Evolutionary conservation across 2,329 filamentous ascomycete genomes (phyloP).

Genomic region (Exophiala dermatitidis): DNA sequence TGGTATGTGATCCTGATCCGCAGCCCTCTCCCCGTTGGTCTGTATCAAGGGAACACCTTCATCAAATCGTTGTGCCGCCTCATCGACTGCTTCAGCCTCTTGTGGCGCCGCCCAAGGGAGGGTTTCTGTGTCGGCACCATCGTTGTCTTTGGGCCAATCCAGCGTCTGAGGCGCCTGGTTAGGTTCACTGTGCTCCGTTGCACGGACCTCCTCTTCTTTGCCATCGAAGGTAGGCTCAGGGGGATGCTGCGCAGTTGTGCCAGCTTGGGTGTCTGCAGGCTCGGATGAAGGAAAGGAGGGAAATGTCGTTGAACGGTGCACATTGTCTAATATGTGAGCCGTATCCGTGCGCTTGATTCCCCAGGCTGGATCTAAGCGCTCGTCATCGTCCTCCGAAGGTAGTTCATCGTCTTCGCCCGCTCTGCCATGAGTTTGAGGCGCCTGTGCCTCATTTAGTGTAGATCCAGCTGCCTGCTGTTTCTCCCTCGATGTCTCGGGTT

Average conservation of each 20-base stretch:
- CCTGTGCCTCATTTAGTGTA: background rate
- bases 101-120: conserved; percentile 14
- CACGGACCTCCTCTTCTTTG: background rate
- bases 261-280: background rate
- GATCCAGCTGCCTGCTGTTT: background rate
- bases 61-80: conserved; percentile 19
- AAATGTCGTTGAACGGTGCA: conserved; percentile 25
- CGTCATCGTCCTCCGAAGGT: conserved; percentile 19
- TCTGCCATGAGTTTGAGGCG: background rate
- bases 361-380: conserved; percentile 26
- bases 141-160: conserved; percentile 8
- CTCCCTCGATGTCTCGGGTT: background rate
- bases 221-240: background rate
- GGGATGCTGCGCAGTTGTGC: background rate
- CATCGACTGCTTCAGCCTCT: conserved; percentile 8
- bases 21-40: background rate
- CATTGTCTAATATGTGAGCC: conserved; percentile 18
- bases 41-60: conserved; percentile 25
- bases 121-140: conserved; percentile 2
- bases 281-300: conserved; percentile 11
- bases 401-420: conserved; percentile 14
- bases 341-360: conserved; percentile 23
- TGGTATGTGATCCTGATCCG: background rate
- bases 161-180: conserved; percentile 2
- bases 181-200: background rate